Evolutionary conservation across 2,329 filamentous ascomycete species (phyloP).

Genomic region (Penicillium sp.): DNA sequence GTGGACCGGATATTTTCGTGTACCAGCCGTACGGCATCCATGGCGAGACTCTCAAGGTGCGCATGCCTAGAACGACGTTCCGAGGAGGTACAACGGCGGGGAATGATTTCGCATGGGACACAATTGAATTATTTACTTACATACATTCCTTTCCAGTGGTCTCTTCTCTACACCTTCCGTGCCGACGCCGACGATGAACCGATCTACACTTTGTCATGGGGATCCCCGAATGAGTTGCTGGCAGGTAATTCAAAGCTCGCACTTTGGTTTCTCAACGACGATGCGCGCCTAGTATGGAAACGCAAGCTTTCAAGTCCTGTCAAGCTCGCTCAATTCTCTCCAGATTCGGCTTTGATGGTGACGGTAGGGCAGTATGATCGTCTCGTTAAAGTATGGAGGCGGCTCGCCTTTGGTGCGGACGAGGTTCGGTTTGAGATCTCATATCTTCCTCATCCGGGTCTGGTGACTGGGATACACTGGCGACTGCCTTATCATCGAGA

Average conservation of each 20-base stretch:
- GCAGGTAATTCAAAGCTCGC: slow-evolving; percentile 65
- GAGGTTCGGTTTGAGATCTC: slow-evolving; percentile 84
- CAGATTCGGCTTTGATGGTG: slow-evolving; percentile 80
- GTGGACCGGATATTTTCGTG: slow-evolving; percentile 61
- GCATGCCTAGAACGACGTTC: slow-evolving; percentile 19
- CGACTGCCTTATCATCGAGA: slow-evolving; percentile 69
- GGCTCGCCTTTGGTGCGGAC: slow-evolving; percentile 73
- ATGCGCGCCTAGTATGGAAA: slow-evolving; percentile 59
- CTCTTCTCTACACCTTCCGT: slow-evolving; percentile 49
- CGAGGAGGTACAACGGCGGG: neutral
- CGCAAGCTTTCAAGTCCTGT: slow-evolving; percentile 65
- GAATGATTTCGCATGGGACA: no score
- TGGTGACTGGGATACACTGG: slow-evolving; percentile 83
- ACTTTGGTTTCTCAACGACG: slow-evolving; percentile 57
- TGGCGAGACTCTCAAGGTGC: slow-evolving; percentile 68
- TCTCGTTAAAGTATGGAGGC: slow-evolving; percentile 87
- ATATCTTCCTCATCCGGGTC: slow-evolving; percentile 76
- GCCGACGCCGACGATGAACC: slow-evolving; percentile 41
- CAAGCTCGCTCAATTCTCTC: slow-evolving; percentile 72
- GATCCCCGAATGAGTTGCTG: slow-evolving; percentile 74
- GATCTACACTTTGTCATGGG: slow-evolving; percentile 72
- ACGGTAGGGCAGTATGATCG: slow-evolving; percentile 72
- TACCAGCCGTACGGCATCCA: slow-evolving; percentile 69
- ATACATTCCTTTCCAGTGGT: slow-evolving; percentile 44
- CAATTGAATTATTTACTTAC: neutral